A percentile compares a stretch with the other conserved stretches of the same genome.
Conservation (phyloP, 2,329 filamentous ascomycete genomes). For the Aphanoascus verrucosus region DNA sequence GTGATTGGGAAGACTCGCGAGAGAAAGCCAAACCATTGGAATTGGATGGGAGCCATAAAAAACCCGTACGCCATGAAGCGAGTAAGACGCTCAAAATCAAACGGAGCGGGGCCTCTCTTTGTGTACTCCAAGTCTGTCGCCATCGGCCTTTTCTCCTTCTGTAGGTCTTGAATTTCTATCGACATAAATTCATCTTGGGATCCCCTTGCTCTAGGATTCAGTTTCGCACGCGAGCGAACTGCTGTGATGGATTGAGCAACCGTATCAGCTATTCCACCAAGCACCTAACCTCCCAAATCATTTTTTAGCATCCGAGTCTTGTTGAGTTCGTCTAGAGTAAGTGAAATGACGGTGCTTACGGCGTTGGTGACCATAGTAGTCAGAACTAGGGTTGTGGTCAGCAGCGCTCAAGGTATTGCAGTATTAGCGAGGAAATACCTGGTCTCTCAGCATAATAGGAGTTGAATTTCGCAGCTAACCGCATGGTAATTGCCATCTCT, state of each 20-base stretch:
- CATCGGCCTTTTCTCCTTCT: constrained; percentile 63
- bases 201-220: constrained; percentile 45
- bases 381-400: constrained; percentile 49
- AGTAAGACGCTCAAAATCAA: constrained; percentile 89
- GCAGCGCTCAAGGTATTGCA: constrained; percentile 16
- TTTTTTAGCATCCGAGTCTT: neutral
- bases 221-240: constrained; percentile 52
- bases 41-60: constrained; percentile 88
- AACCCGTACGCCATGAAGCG: constrained; percentile 97
- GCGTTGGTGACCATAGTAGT: constrained; percentile 99
- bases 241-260: constrained; percentile 88
- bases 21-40: constrained; percentile 89
- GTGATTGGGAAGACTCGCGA: constrained; percentile 72
- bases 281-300: constrained; percentile 42
- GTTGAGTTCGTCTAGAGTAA: neutral
- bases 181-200: constrained; percentile 58
- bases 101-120: constrained; percentile 60
- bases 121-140: constrained; percentile 55
- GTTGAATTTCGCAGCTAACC: constrained; percentile 81
- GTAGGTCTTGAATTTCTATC: constrained; percentile 81
- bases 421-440: constrained; percentile 41
- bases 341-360: constrained; percentile 39
- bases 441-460: constrained; percentile 86
- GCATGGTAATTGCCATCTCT: constrained; percentile 75
- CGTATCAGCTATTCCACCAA: constrained; percentile 92